Conservation (phyloP, 2,329 filamentous ascomycete species). For the Phialophora expanda region DNA sequence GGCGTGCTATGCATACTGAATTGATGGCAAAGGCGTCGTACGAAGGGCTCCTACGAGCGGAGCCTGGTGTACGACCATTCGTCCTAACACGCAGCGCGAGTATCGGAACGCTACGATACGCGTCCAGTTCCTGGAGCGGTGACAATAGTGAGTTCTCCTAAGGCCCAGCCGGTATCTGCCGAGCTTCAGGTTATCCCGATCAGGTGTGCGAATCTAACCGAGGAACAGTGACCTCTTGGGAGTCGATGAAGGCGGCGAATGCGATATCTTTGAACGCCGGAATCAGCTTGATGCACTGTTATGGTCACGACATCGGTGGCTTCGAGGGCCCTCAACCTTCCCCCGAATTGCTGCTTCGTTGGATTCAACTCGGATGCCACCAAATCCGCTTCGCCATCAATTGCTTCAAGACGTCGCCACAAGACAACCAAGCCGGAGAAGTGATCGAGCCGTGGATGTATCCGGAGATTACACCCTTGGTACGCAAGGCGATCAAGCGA, state of each 20-base stretch:
- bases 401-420: conserved; percentile 73
- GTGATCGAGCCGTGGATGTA: conserved; percentile 83
- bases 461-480: conserved; percentile 65
- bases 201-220: background rate
- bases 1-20: conserved; percentile 71
- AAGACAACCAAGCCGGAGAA: conserved; percentile 70
- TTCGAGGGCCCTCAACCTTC: conserved; percentile 74
- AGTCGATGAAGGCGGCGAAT: conserved; percentile 73
- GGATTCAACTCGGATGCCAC: conserved; percentile 74
- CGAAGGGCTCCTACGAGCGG: conserved; percentile 65
- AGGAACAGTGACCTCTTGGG: conserved; percentile 66
- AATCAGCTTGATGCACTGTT: conserved; percentile 70
- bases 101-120: conserved; percentile 71
- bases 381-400: conserved; percentile 76
- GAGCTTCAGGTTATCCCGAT: background rate
- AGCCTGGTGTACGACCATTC: conserved; percentile 67
- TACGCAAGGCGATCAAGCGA: conserved; percentile 70
- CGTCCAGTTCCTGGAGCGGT: conserved; percentile 74
- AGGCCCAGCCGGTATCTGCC: background rate
- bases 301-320: conserved; percentile 75
- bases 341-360: conserved; percentile 72
- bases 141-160: conserved; percentile 61
- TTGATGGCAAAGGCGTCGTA: conserved; percentile 73
- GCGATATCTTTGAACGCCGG: conserved; percentile 71
- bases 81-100: conserved; percentile 74